Evolutionary conservation across 2,329 filamentous ascomycete species (phyloP), one percentile per base, ranked within the genome.

Genomic region (Coniochaeta sp.): DNA sequence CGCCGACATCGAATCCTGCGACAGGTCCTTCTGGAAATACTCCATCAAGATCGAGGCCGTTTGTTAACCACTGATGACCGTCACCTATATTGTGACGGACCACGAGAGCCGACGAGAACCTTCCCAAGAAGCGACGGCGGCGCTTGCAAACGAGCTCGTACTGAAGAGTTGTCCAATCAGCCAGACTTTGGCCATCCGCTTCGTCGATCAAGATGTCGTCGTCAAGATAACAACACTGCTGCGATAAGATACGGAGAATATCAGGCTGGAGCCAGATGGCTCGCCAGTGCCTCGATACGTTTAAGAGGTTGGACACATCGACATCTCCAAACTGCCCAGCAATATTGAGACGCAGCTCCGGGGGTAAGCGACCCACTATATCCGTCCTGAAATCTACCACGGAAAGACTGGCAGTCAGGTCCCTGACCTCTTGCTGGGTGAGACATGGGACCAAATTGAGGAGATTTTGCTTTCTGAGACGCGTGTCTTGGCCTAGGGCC

Each of bases 401-500:
- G 40, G 32, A 22, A 12, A 63, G 40, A 22, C 57, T 28, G n/a
- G 47, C n/a, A 16, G 8, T 16, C 4, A 61, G 32, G 26, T 62
- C 44, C 3, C 58, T 59, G n/a, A 52, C 30, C 36, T 64, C 61
- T 14, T 60, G 36, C 5, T 26, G 22, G 7, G 40, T 58, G 14
- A 64, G 56, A 28, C 38, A 44, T 2, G 59, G 44, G 14, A 61
- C 4, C 12, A 64, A 24, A 16, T 58, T 28, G 10, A 26, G 59
- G 10, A 63, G 52, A 16, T 60, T 58, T 1, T 42, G 50, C 7
- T 38, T 54, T 32, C 61, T 58, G 19, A 60, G 60, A 14, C 65
- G 68, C 40, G 67, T 67, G 3, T 59, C 65, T 9, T 70, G 63
- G 59, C 63, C 71, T 57, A 67, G 58, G 58, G 1, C 30, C 2